Conservation (phyloP, 2,329 filamentous ascomycete species). For the Paecilomyces formosus region DNA sequence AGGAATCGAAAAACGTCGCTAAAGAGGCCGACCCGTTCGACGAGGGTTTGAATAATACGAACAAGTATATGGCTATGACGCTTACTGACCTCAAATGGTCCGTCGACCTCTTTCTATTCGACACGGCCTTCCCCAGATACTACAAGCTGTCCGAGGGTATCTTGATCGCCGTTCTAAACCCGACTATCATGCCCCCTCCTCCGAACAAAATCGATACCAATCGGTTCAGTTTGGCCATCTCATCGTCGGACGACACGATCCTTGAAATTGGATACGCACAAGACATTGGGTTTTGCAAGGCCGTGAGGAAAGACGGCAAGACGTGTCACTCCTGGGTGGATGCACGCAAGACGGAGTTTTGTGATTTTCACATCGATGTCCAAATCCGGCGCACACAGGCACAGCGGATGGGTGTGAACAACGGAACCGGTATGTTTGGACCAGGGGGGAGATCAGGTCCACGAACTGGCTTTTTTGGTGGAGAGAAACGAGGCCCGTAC, state of each 20-base stretch:
- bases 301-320: constrained; percentile 74
- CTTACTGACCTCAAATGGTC: constrained; percentile 87
- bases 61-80: constrained; percentile 89
- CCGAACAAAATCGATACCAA: constrained; percentile 68
- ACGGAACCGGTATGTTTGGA: constrained; percentile 49
- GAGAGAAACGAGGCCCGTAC: constrained; percentile 11
- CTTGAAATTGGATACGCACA: constrained; percentile 79
- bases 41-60: constrained; percentile 49
- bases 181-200: constrained; percentile 80
- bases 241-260: constrained; percentile 78
- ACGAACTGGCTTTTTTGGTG: constrained; percentile 36
- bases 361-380: constrained; percentile 84
- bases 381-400: constrained; percentile 64
- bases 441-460: constrained; percentile 27
- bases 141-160: constrained; percentile 94
- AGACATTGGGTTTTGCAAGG: constrained; percentile 84
- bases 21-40: constrained; percentile 40
- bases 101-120: constrained; percentile 86
- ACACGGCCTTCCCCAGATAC: constrained; percentile 80
- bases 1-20: constrained; percentile 31
- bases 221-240: constrained; percentile 76
- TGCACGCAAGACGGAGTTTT: constrained; percentile 77
- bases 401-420: constrained; percentile 71
- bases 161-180: constrained; percentile 85
- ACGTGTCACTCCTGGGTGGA: constrained; percentile 81